Conservation (phyloP, 2,329 filamentous ascomycete genomes). For the Samsoniella hepiali region DNA sequence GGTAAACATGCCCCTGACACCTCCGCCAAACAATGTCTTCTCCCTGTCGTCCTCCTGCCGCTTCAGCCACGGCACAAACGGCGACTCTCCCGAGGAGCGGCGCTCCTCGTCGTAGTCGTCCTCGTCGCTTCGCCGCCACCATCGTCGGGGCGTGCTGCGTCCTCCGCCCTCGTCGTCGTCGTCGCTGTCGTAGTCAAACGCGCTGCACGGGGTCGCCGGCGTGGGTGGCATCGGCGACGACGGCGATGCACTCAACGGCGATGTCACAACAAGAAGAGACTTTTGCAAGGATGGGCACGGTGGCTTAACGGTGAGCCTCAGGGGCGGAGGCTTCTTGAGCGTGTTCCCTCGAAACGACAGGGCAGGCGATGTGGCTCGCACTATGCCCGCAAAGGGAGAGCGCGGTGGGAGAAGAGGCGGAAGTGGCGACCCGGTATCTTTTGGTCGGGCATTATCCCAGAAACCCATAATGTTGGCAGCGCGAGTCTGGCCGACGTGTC, state of each 20-base stretch:
- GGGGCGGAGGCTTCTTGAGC: slow-evolving; percentile 1
- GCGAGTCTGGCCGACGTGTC: background rate
- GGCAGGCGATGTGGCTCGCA: slow-evolving; percentile 23
- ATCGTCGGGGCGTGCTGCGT: slow-evolving; percentile 18
- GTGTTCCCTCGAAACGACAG: background rate
- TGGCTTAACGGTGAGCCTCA: background rate
- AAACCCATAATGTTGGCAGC: slow-evolving; percentile 11
- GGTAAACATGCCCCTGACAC: slow-evolving; percentile 27
- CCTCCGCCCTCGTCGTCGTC: slow-evolving; percentile 21
- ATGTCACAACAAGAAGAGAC: background rate
- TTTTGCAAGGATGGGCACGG: background rate
- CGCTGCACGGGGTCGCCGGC: slow-evolving; percentile 26
- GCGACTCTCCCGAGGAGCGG: slow-evolving; percentile 18
- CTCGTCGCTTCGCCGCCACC: slow-evolving; percentile 23
- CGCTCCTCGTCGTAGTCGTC: slow-evolving; percentile 18
- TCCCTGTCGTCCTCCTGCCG: slow-evolving; percentile 18
- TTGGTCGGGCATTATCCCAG: background rate
- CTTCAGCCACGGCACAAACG: slow-evolving; percentile 19
- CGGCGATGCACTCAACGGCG: background rate
- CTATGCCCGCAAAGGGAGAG: slow-evolving; percentile 25
- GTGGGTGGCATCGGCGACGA: background rate
- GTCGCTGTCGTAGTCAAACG: slow-evolving; percentile 33
- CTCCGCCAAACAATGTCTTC: slow-evolving; percentile 21
- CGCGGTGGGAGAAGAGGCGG: slow-evolving; percentile 10
- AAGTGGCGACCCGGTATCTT: background rate